phyloP scores from a whole-genome alignment of 192 early-diverging fungal genomes.

The Gonapodya sp. region DNA sequence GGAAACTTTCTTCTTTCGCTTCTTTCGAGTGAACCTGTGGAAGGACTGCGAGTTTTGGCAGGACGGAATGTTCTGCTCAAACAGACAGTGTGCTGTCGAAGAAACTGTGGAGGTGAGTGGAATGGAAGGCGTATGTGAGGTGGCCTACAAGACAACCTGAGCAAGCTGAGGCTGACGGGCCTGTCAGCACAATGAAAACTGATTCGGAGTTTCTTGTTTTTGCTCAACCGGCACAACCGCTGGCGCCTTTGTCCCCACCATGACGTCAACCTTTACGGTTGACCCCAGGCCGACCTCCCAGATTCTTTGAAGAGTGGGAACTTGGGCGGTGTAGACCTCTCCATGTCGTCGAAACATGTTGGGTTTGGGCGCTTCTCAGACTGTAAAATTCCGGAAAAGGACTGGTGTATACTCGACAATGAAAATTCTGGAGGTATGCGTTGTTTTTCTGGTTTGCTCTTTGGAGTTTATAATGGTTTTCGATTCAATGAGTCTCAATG shows the following conservation, averaged over 20 bases:
- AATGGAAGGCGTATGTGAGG: constrained; percentile 28
- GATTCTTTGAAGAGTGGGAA: constrained; percentile 41
- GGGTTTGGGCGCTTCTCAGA: neutral
- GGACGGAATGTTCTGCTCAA: constrained; percentile 69
- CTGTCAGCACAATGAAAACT: too few species aligned
- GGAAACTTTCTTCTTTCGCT: constrained; percentile 77
- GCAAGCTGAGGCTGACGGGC: too few species aligned
- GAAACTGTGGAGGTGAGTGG: constrained; percentile 62
- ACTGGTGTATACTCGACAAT: constrained; percentile 86
- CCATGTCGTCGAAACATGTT: constrained; percentile 27
- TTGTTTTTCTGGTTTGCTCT: constrained; percentile 11
- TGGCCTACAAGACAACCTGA: neutral
- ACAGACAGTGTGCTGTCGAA: constrained; percentile 74
- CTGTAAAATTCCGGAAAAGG: constrained; percentile 27
- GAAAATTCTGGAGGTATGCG: constrained; percentile 33
- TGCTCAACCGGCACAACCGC: too few species aligned
- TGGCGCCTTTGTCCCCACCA: too few species aligned
- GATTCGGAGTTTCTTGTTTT: too few species aligned
- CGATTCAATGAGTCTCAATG: neutral
- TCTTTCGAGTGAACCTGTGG: constrained; percentile 84
- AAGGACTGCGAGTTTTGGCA: constrained; percentile 85
- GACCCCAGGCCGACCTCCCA: constrained; percentile 31
- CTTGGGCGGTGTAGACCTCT: constrained; percentile 63
- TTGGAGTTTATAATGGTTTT: too few species aligned
- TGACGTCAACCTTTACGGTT: neutral